A percentile compares a stretch with the other conserved stretches of the same genome.
Conservation (phyloP, 2,329 filamentous ascomycete species). For the Stenocarpella maydis region DNA sequence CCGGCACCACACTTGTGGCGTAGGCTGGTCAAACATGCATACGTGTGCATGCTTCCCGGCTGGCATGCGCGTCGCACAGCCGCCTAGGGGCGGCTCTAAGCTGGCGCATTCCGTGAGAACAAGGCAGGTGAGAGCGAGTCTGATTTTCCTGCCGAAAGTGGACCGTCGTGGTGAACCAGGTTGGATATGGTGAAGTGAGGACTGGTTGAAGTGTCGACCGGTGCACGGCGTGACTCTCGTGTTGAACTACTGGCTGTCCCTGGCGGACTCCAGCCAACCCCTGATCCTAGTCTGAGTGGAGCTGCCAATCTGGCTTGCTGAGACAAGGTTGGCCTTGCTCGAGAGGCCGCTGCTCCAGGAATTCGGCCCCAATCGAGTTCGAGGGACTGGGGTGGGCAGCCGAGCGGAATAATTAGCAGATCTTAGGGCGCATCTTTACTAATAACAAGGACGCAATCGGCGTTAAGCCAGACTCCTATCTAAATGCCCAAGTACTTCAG, state of each 20-base stretch:
- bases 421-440: not conserved
- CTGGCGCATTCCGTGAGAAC: not conserved
- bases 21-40: slow-evolving; percentile 1
- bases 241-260: not conserved
- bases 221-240: not conserved
- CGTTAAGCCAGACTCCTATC: not conserved
- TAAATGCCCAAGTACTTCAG: not conserved
- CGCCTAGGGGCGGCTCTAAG: not conserved
- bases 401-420: not conserved
- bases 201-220: not conserved
- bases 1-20: slow-evolving; percentile 9
- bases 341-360: not conserved
- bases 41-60: not conserved
- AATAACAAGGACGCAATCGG: not conserved
- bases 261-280: not conserved
- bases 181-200: not conserved
- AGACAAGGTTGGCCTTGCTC: not conserved
- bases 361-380: not conserved
- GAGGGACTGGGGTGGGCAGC: not conserved
- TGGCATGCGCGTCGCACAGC: not conserved
- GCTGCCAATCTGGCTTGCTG: not conserved
- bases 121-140: not conserved
- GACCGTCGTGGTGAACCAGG: not conserved
- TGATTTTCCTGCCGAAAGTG: not conserved
- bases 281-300: not conserved